Evolutionary conservation across 441 rosid species (phyloP), one percentile per base, ranked within the genome.

Genomic region (Manihot esculenta): DNA sequence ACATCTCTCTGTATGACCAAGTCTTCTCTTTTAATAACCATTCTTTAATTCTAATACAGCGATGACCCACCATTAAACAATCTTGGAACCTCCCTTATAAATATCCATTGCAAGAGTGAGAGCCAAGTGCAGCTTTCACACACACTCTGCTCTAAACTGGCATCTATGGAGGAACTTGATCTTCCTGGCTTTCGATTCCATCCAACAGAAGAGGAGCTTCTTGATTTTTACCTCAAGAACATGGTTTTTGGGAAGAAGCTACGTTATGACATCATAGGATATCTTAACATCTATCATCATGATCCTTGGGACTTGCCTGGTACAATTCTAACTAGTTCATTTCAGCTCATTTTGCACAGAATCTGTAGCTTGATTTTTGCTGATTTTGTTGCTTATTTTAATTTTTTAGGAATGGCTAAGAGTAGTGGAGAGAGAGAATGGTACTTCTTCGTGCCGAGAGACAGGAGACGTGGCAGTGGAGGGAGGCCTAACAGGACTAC

Each of bases 121-220:
- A 2, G 41, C 41, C 5, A 35, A 7, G 5, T 35, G 3, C 5
- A n/a, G 17, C 72, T 10, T 47, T 44, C 64, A 57, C 48, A 21
- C n/a, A 26, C 45, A n/a, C 23, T 14, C 4, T n/a, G 30, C 21
- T 24, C 41, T 35, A 3, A 54, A 6, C 49, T 6, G 27, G 41
- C 13, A 64, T 47, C 35, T 55, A 79, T 80, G 81, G 81, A 68
- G 23, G 81, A 79, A 68, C 67, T 83, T 54, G 85, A 82, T 20
- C 94, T 94, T 68, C 99, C 99, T 0, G 99, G 98, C 15, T 90
- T 94, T 71, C 82, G 98, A 20, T 94, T 94, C 85, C 97, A 94
- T 70, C 99, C 99, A 0, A 94, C 97, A 0, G 99, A 94, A 74
- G 93, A 90, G 26, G 99, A 94, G 70, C 92, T 94, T 54, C 90